These are phyloP conservation scores for Inga leiocalycina DNA, from an alignment of 306 rosid genomes.

Conservation along the genomic window DNA sequence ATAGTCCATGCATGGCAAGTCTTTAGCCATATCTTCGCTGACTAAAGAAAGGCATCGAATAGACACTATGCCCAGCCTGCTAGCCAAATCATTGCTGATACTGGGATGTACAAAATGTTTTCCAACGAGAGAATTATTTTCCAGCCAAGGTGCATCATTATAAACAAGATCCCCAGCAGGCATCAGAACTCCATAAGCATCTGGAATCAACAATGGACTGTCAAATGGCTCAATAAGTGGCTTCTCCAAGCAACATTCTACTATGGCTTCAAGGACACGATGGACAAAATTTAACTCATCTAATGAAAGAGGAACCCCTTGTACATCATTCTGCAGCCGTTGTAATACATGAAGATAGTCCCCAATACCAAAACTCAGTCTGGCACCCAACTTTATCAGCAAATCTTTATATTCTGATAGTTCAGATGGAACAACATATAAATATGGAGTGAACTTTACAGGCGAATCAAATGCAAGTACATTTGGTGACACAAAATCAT, in stretches of 20 bases:
- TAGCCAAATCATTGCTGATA: slow-evolving; percentile 90
- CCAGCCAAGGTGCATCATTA: slow-evolving; percentile 99
- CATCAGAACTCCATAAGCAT: slow-evolving; percentile 77
- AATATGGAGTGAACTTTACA: slow-evolving; percentile 91
- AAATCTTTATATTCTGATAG: slow-evolving; percentile 78
- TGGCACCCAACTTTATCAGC: slow-evolving; percentile 77
- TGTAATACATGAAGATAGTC: slow-evolving; percentile 79
- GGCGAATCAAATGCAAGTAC: slow-evolving; percentile 98
- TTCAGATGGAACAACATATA: slow-evolving; percentile 95
- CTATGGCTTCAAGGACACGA: slow-evolving; percentile 88
- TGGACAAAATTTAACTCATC: slow-evolving; percentile 86
- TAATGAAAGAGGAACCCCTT: slow-evolving; percentile 66
- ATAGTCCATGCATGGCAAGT: slow-evolving; percentile 89
- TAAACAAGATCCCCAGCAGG: slow-evolving; percentile 70
- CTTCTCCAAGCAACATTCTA: slow-evolving; percentile 75
- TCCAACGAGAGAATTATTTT: slow-evolving; percentile 65
- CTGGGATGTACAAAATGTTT: slow-evolving; percentile 83
- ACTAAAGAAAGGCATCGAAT: slow-evolving; percentile 88
- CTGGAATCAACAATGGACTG: slow-evolving; percentile 76
- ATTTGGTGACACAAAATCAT: slow-evolving; percentile 82
- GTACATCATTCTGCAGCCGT: slow-evolving; percentile 70
- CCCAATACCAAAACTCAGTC: slow-evolving; percentile 70
- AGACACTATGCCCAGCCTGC: slow-evolving; percentile 81
- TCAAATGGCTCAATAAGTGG: slow-evolving; percentile 57
- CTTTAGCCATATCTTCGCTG: slow-evolving; percentile 83